Evolutionary conservation across 345 rosid species (phyloP).

Genomic region (Heritiera fomes): DNA sequence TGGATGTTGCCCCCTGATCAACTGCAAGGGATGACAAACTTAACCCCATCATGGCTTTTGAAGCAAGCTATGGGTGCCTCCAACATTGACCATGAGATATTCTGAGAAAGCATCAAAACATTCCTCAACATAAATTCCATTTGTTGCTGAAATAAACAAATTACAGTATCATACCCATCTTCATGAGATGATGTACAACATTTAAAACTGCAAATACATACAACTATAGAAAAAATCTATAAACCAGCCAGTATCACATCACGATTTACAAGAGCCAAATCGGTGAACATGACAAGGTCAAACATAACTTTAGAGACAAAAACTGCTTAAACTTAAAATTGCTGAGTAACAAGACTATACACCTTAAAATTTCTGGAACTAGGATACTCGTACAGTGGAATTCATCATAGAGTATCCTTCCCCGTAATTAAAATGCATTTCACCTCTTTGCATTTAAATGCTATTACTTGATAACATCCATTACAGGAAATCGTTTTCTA

Average conservation of each 20-base stretch:
- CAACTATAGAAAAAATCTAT: neutral
- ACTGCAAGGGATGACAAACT: conserved; percentile 24
- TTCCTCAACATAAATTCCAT: conserved; percentile 9
- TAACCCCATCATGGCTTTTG: conserved; percentile 7
- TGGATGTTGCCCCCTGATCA: neutral
- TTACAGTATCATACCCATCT: neutral
- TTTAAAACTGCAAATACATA: neutral
- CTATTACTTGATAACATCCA: neutral
- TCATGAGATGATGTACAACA: neutral
- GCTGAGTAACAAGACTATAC: neutral
- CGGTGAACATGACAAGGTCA: neutral
- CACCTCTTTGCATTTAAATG: neutral
- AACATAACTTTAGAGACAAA: neutral
- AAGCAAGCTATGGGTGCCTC: conserved; percentile 17
- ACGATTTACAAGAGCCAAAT: neutral
- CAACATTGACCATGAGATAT: conserved; percentile 10
- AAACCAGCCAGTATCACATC: neutral
- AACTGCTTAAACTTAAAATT: neutral
- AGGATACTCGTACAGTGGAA: neutral
- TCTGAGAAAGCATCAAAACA: conserved; percentile 19
- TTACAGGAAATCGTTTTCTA: neutral
- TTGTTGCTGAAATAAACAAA: neutral
- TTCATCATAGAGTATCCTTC: neutral
- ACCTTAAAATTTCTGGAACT: neutral
- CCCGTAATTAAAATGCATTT: neutral